phyloP scores from a whole-genome alignment of 257 asterid genomes.

The Scutellaria galericulata region DNA sequence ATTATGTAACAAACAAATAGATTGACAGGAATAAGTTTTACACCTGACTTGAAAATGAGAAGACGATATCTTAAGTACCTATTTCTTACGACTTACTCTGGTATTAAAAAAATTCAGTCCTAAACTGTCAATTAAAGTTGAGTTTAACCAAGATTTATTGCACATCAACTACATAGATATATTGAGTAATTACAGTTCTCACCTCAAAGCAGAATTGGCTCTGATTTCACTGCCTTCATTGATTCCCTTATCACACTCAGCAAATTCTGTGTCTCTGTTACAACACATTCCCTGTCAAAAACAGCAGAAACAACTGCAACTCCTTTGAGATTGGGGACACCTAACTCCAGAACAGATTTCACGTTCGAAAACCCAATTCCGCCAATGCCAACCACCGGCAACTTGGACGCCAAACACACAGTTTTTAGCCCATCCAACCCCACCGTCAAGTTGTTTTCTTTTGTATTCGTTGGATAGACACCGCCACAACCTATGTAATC shows the following conservation, averaged over 20 bases:
- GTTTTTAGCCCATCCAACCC: conserved; percentile 80
- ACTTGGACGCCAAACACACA: conserved; percentile 67
- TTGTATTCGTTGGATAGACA: conserved; percentile 84
- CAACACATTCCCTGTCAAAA: conserved; percentile 78
- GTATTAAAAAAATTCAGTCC: no score
- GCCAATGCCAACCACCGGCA: conserved; percentile 95
- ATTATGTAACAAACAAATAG: no score
- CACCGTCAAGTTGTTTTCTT: conserved; percentile 66
- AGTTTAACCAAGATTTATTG: no score
- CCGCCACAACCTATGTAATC: conserved; percentile 97
- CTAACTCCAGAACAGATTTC: conserved; percentile 61
- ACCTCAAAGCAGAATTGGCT: no score
- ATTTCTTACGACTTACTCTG: no score
- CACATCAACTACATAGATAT: no score
- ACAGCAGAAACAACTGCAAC: conserved; percentile 94
- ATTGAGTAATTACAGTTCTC: no score
- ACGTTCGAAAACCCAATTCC: conserved; percentile 80
- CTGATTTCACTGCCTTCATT: not conserved
- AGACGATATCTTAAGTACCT: no score
- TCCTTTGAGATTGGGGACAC: conserved; percentile 64
- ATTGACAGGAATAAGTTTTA: no score
- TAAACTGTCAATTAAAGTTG: no score
- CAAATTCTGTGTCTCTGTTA: conserved; percentile 58
- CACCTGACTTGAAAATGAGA: no score
- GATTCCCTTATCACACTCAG: conserved; percentile 44